Conservation (phyloP, 2,329 filamentous ascomycete genomes). For the Macrophomina pseudophaseolina region DNA sequence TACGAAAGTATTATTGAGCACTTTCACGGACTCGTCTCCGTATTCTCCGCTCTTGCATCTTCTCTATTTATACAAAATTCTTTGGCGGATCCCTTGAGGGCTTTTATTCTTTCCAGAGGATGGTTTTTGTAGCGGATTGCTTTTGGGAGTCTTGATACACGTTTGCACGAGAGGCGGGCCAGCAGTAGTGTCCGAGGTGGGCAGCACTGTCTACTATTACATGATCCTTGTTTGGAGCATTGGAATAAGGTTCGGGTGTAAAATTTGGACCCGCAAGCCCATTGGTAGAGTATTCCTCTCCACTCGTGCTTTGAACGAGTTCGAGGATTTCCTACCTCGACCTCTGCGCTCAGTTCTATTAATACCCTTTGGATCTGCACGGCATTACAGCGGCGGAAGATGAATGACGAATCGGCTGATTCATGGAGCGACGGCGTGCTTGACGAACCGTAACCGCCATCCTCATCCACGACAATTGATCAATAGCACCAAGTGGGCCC, state of each 20-base stretch:
- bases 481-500: conserved; percentile 4
- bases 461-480: conserved; percentile 4
- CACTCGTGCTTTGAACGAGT: too few species aligned
- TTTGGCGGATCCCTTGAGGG: too few species aligned
- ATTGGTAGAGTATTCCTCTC: too few species aligned
- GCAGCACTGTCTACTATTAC: neutral
- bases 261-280: too few species aligned
- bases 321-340: too few species aligned
- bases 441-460: neutral
- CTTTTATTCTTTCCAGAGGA: neutral
- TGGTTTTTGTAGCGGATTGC: neutral
- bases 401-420: neutral
- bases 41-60: neutral
- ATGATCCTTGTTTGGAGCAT: too few species aligned
- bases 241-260: neutral
- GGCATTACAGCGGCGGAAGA: too few species aligned
- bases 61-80: too few species aligned
- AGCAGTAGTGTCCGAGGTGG: neutral
- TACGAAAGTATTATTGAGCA: conserved; percentile 9
- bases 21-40: neutral
- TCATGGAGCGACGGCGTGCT: neutral
- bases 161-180: neutral
- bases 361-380: too few species aligned
- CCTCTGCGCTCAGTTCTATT: too few species aligned
- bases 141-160: neutral